These are phyloP conservation scores for Fusarium sp. DNA, from an alignment of 2,329 filamentous ascomycete genomes.

Conservation along the genomic window DNA sequence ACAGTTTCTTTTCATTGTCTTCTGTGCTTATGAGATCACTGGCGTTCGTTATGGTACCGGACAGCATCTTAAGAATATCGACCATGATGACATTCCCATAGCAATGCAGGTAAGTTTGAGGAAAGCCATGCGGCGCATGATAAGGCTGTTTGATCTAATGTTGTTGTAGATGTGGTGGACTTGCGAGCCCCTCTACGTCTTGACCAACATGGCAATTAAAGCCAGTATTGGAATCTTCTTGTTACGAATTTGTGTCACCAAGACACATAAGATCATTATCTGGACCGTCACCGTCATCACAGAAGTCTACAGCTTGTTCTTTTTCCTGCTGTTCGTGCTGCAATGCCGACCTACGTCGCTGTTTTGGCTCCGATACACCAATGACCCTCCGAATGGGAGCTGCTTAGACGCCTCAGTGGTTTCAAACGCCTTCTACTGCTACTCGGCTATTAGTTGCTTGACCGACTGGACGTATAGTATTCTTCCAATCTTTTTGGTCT, in stretches of 20 bases:
- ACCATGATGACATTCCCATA: slow-evolving; percentile 31
- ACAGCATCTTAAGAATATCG: slow-evolving; percentile 16
- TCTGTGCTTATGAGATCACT: slow-evolving; percentile 6
- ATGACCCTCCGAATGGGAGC: slow-evolving; percentile 12
- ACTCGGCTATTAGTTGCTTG: slow-evolving; percentile 57
- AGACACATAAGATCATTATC: slow-evolving; percentile 13
- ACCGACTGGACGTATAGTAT: slow-evolving; percentile 60
- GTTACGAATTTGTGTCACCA: slow-evolving; percentile 55
- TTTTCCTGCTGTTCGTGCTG: slow-evolving; percentile 58
- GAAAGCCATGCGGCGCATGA: not conserved
- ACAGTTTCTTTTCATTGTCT: slow-evolving; percentile 28
- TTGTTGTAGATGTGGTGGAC: slow-evolving; percentile 55
- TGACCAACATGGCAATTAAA: slow-evolving; percentile 56
- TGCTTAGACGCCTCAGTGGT: slow-evolving; percentile 9
- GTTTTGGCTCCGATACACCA: slow-evolving; percentile 56
- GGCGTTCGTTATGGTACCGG: slow-evolving; percentile 25
- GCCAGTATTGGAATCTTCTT: slow-evolving; percentile 59
- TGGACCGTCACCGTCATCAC: slow-evolving; percentile 41
- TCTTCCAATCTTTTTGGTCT: slow-evolving; percentile 59
- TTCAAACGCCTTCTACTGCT: slow-evolving; percentile 43
- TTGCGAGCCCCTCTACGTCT: slow-evolving; percentile 60
- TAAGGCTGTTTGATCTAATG: slow-evolving; percentile 12
- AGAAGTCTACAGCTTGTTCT: slow-evolving; percentile 55
- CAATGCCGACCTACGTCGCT: slow-evolving; percentile 58
- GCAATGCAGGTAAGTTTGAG: slow-evolving; percentile 51